phyloP scores from a whole-genome alignment of 768 basidiomycete genomes.

The Sutorius australiensis region DNA sequence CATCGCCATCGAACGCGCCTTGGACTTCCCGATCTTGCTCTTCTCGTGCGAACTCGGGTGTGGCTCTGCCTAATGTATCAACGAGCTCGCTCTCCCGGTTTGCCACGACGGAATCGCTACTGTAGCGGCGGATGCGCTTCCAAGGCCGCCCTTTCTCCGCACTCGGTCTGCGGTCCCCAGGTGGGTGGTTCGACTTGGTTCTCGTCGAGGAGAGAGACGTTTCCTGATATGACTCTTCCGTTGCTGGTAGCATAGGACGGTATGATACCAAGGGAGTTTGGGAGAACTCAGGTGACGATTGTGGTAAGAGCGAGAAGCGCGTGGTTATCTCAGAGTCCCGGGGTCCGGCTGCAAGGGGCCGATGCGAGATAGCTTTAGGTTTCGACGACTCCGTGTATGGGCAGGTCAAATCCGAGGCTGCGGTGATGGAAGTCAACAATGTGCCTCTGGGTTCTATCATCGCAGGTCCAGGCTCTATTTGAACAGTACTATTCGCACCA shows the following conservation, averaged over 20 bases:
- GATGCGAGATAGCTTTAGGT: background rate
- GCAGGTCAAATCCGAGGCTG: constrained; percentile 3
- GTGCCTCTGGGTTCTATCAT: background rate
- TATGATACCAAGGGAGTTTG: constrained; percentile 1
- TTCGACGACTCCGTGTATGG: background rate
- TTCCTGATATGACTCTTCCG: constrained; percentile 12
- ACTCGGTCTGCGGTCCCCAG: constrained; percentile 13
- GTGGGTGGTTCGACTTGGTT: background rate
- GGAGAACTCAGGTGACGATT: constrained; percentile 1
- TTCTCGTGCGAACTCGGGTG: constrained; percentile 6
- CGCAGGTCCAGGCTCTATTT: constrained; percentile 5
- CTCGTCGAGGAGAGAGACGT: constrained; percentile 2
- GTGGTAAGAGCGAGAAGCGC: constrained; percentile 11
- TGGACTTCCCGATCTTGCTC: background rate
- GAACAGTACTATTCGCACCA: background rate
- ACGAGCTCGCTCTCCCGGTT: background rate
- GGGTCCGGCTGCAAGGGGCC: constrained; percentile 5
- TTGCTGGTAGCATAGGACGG: background rate
- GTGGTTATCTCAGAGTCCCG: constrained; percentile 14
- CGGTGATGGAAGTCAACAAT: constrained; percentile 2
- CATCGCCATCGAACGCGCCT: constrained; percentile 1
- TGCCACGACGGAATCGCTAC: constrained; percentile 12
- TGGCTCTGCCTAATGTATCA: constrained; percentile 13
- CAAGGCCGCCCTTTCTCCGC: constrained; percentile 26
- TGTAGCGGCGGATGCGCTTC: constrained; percentile 25